phyloP scores from a whole-genome alignment of 1,139 yeast genomes.

The Hansenula sp. region DNA sequence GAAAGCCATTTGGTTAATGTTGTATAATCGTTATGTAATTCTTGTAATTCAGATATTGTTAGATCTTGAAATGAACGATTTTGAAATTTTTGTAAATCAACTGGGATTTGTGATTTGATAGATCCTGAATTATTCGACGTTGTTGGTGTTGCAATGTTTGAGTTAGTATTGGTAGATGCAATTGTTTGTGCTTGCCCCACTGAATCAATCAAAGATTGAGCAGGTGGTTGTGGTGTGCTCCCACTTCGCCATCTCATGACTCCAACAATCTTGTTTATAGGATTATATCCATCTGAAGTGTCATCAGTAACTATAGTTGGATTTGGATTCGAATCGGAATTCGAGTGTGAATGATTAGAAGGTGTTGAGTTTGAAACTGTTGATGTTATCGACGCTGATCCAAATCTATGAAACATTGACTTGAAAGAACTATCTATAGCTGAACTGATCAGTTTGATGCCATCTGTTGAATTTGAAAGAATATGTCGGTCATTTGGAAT shows the following conservation, averaged over 20 bases:
- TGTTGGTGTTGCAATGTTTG: not conserved
- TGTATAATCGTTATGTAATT: constrained; percentile 27
- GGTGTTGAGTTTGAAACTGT: not conserved
- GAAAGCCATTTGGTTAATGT: constrained; percentile 2
- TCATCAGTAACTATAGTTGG: not conserved
- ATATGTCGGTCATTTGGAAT: constrained; percentile 2
- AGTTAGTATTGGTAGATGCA: not conserved
- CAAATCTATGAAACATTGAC: constrained; percentile 27
- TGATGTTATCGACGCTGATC: constrained; percentile 7
- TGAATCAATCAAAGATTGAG: constrained; percentile 1
- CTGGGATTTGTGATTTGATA: not conserved
- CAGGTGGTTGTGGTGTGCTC: constrained; percentile 5
- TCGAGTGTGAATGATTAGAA: not conserved
- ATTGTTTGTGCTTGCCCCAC: not conserved
- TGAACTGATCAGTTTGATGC: constrained; percentile 26
- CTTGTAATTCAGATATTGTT: constrained; percentile 25
- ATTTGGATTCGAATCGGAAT: no score
- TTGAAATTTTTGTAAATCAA: constrained; percentile 18
- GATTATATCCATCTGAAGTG: constrained; percentile 9
- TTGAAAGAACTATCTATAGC: constrained; percentile 29
- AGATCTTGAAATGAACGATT: constrained; percentile 26
- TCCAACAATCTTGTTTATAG: constrained; percentile 17
- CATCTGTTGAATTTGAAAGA: constrained; percentile 9
- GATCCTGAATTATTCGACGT: not conserved
- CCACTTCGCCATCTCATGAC: constrained; percentile 20